A percentile compares a stretch with the other conserved stretches of the same genome.
These are phyloP conservation scores for Arthromyces matolae DNA, from an alignment of 768 basidiomycete genomes.

Conservation along the genomic window DNA sequence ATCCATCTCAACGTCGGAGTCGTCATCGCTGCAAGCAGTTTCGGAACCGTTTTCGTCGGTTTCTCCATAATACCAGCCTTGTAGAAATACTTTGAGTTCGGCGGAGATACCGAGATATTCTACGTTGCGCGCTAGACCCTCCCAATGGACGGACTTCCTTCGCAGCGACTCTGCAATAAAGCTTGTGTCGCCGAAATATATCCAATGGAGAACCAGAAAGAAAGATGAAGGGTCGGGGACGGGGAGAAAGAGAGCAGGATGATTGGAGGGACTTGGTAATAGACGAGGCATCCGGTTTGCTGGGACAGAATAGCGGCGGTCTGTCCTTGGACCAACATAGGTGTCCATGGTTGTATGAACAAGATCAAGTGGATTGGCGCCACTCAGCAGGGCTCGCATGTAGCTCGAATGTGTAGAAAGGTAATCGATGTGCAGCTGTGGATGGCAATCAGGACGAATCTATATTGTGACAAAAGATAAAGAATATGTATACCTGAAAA, in stretches of 20 bases:
- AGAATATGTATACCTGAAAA: constrained; percentile 50
- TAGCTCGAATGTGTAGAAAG: constrained; percentile 80
- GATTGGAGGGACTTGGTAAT: constrained; percentile 60
- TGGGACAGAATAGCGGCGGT: constrained; percentile 39
- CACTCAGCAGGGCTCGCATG: constrained; percentile 67
- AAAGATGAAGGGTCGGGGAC: constrained; percentile 73
- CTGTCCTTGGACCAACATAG: constrained; percentile 17
- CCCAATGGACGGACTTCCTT: constrained; percentile 69
- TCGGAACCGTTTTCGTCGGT: constrained; percentile 22
- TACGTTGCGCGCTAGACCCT: constrained; percentile 83
- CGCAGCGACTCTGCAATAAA: constrained; percentile 68
- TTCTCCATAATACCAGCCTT: constrained; percentile 54
- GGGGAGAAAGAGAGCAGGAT: constrained; percentile 70
- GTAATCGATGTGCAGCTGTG: constrained; percentile 75
- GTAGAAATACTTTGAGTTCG: constrained; percentile 75
- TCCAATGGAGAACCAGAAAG: constrained; percentile 71
- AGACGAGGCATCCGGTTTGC: constrained; percentile 59
- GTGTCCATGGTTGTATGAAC: constrained; percentile 36
- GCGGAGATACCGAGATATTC: constrained; percentile 79
- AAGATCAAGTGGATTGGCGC: constrained; percentile 58
- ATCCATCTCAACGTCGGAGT: constrained; percentile 18
- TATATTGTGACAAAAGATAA: background rate
- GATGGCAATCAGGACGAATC: constrained; percentile 8
- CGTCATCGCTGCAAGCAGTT: constrained; percentile 33
- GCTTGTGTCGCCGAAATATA: constrained; percentile 72